Conservation (phyloP, 2,329 filamentous ascomycete species). For the Thermothelomyces thermophilus region DNA sequence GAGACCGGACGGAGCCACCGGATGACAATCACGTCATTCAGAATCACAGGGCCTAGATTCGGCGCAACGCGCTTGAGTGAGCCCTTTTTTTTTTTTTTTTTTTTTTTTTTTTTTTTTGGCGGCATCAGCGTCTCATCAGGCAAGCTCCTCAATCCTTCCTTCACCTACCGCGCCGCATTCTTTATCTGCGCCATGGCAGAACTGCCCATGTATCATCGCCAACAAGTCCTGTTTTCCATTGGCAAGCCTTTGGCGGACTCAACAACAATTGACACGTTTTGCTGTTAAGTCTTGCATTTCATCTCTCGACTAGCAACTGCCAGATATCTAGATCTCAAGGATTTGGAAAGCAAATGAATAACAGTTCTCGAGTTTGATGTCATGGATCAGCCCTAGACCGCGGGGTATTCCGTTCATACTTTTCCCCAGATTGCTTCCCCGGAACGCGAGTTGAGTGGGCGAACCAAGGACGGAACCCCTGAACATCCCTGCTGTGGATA, state of each 20-base stretch:
- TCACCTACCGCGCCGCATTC: not conserved
- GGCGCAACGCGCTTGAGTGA: not conserved
- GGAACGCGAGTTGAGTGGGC: not conserved
- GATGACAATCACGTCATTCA: not conserved
- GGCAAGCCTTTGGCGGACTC: not conserved
- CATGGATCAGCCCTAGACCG: conserved; percentile 8
- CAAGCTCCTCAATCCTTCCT: not conserved
- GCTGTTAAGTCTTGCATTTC: not conserved
- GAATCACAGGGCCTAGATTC: not conserved
- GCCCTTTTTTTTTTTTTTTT: no score
- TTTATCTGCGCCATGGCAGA: not conserved
- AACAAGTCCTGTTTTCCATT: not conserved
- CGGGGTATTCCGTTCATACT: no score
- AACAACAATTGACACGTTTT: not conserved
- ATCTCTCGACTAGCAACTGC: not conserved
- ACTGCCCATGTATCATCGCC: not conserved
- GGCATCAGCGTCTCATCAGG: not conserved
- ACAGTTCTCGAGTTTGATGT: not conserved
- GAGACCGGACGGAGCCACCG: not conserved
- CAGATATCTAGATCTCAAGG: not conserved
- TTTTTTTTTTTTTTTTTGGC: conserved; percentile 7
- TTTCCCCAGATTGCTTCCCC: conserved; percentile 10
- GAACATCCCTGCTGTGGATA: not conserved
- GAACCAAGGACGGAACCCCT: conserved; percentile 1
- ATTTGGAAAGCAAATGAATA: not conserved